Conservation (phyloP, 2,329 filamentous ascomycete genomes). For the Fusarium palustre region DNA sequence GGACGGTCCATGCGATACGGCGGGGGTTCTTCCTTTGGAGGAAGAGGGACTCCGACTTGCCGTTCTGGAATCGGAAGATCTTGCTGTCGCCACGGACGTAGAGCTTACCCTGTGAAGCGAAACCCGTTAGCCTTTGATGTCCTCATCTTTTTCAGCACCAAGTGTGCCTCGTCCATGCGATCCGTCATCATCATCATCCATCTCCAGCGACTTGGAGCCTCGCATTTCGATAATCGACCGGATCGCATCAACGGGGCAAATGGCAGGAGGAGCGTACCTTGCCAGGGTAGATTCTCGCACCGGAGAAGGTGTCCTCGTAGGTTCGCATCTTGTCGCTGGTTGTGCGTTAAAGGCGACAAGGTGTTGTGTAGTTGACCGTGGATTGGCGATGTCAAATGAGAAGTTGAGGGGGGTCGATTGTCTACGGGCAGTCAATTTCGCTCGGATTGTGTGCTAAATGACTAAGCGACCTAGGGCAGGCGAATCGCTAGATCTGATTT, state of each 20-base stretch:
- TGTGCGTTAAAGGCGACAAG: conserved; percentile 56
- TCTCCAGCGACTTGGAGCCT: conserved; percentile 22
- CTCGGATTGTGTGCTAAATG: conserved; percentile 56
- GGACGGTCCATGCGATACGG: conserved; percentile 97
- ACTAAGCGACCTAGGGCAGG: conserved; percentile 58
- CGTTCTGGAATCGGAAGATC: conserved; percentile 99
- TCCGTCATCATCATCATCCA: conserved; percentile 22
- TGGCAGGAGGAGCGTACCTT: conserved; percentile 64
- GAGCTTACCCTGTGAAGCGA: conserved; percentile 86
- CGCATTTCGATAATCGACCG: conserved; percentile 41
- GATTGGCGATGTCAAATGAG: conserved; percentile 53
- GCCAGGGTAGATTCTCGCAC: conserved; percentile 75
- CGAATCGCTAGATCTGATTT: conserved; percentile 41
- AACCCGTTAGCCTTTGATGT: conserved; percentile 48
- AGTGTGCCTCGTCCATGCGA: conserved; percentile 29
- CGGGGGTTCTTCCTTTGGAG: conserved; percentile 99
- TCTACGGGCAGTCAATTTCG: conserved; percentile 53
- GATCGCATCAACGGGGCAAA: conserved; percentile 37
- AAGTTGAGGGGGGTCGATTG: conserved; percentile 49
- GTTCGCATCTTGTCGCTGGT: conserved; percentile 70
- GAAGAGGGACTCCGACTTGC: conserved; percentile 99
- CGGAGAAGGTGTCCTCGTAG: conserved; percentile 75
- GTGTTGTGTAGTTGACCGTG: conserved; percentile 56
- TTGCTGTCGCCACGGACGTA: conserved; percentile 99
- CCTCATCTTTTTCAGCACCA: conserved; percentile 22